Base-by-base conservation (phyloP, 1,139 yeast species). In the Chernovozyma aurita region DNA sequence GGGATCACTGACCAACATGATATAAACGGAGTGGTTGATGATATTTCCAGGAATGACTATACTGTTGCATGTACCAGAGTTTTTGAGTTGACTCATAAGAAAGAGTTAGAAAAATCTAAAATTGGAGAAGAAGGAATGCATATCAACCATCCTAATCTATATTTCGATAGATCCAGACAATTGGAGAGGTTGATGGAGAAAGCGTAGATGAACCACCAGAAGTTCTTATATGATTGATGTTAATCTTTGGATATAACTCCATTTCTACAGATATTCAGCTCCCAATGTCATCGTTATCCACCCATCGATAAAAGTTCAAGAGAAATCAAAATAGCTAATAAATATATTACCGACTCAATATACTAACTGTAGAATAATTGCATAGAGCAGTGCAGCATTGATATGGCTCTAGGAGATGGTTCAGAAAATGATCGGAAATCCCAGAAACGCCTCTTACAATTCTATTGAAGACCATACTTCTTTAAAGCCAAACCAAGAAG, bases 21-120 rank as follows among this genome's bases (percentile, higher is more conserved):
- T 36, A 62, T 85, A 34, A 73, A 76, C 39, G 72, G 74, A 24
- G 79, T 90, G 4, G 48, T 80, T 33, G 87, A 83, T 39, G 78
- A 83, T 37, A 82, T 84, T 32, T 67, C 69, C 32, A 74, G 74
- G 37, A 76, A 78, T 25, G 85, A 83, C 45, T 88, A 76, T 57
- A 88, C 94, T 24, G 71, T 80, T 28, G 97, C 97, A 0, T 90
- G 97, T 55, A 85, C 97, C 1, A 73, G 85, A 49, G 96, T 87
- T 3, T 86, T 86, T 58, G 97, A 90, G 52, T 61, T 78, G 29
- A 74, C 87, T n/a, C 88, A 85, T 52, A 74, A 71, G 43, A 58
- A 57, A 29, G 70, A 73, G 45, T 53, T 64, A 29, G 66, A 62
- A 14, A 57, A 63, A 14, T 60, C 58, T 13, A 69, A 71, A 39